These are phyloP conservation scores for Penicillium sp. DNA, from an alignment of 2,329 filamentous ascomycete species.

Conservation along the genomic window DNA sequence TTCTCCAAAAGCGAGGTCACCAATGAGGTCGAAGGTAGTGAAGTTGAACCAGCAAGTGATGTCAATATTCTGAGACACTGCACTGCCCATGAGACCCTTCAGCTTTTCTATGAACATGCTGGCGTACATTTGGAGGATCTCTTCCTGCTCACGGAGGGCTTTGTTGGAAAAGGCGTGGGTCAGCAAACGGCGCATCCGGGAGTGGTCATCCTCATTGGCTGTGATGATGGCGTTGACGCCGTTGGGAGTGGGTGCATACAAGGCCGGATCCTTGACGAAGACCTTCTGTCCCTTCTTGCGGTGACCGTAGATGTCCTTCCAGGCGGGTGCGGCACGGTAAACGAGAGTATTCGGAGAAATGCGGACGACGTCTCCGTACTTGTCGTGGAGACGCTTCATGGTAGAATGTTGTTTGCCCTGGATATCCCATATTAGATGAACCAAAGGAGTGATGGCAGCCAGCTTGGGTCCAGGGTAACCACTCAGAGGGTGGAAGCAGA, in stretches of 20 bases:
- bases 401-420: conserved; percentile 17
- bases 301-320: conserved; percentile 39
- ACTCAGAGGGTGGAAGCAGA: conserved; percentile 32
- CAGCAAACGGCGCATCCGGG: conserved; percentile 34
- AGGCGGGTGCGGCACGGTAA: conserved; percentile 30
- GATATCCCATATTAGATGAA: conserved; percentile 20
- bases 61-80: conserved; percentile 10
- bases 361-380: conserved; percentile 37
- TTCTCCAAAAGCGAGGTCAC: conserved; percentile 35
- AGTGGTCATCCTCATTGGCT: conserved; percentile 28
- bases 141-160: conserved; percentile 35
- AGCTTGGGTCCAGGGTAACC: conserved; percentile 35
- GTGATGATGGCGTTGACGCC: conserved; percentile 27
- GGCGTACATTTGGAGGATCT: conserved; percentile 31
- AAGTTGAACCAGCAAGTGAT: conserved; percentile 27
- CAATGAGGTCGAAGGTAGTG: conserved; percentile 37
- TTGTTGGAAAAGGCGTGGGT: conserved; percentile 37
- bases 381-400: conserved; percentile 23
- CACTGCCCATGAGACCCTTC: not conserved
- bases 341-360: conserved; percentile 41
- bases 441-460: conserved; percentile 27
- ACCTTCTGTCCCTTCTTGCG: conserved; percentile 23
- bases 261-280: conserved; percentile 26
- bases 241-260: conserved; percentile 22
- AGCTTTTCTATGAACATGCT: conserved; percentile 28